phyloP scores from a whole-genome alignment of 2,329 filamentous ascomycete genomes.

The Saccharata proteae region DNA sequence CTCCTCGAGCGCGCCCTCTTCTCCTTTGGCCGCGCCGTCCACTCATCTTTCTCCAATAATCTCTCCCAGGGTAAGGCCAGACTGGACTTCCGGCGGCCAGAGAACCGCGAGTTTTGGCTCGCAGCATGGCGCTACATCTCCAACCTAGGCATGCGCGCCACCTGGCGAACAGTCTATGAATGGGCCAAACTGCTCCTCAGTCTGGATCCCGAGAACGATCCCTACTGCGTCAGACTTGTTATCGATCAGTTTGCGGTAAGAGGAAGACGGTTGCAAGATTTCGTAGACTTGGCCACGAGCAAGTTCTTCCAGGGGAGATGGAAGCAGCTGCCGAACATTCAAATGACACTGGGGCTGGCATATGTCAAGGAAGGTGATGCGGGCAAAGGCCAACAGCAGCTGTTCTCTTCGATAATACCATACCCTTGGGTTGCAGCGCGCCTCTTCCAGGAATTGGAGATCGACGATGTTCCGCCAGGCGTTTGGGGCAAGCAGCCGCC shows the following conservation, averaged over 20 bases:
- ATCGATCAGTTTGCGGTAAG: conserved; percentile 79
- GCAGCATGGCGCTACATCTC: conserved; percentile 80
- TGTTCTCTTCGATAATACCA: conserved; percentile 55
- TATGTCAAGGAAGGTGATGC: conserved; percentile 58
- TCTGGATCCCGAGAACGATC: conserved; percentile 60
- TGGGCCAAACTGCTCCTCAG: conserved; percentile 80
- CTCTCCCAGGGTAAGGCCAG: conserved; percentile 68
- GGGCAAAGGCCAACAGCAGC: conserved; percentile 50
- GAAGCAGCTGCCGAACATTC: conserved; percentile 54
- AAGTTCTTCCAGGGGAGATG: conserved; percentile 35
- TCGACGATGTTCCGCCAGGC: conserved; percentile 61
- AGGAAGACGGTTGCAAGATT: conserved; percentile 62
- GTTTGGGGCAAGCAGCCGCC: conserved; percentile 72
- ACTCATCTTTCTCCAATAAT: conserved; percentile 67
- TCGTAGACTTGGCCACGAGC: conserved; percentile 55
- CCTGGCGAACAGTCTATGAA: conserved; percentile 83
- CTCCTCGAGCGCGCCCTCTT: conserved; percentile 85
- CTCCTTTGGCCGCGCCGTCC: conserved; percentile 77
- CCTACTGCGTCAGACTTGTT: conserved; percentile 69
- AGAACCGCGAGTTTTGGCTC: conserved; percentile 89
- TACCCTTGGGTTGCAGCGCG: conserved; percentile 78
- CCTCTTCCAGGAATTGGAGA: conserved; percentile 67
- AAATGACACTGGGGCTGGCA: conserved; percentile 66
- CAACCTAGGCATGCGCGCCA: conserved; percentile 80
- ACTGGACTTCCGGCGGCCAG: conserved; percentile 66